phyloP scores from a whole-genome alignment of 1,284 basidiomycete genomes.

The Thelephora terrestris region DNA sequence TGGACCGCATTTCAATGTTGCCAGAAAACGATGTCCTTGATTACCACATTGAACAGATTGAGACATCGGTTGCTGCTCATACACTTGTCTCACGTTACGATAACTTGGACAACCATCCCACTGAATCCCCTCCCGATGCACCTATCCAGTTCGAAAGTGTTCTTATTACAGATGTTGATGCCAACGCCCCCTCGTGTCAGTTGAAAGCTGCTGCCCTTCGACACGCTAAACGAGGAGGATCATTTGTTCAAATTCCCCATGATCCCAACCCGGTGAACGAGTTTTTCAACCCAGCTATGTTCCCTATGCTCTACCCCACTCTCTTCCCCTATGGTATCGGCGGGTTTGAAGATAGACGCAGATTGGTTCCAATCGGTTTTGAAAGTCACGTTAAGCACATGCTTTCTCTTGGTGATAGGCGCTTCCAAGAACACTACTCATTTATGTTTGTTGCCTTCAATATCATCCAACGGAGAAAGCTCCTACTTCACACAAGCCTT shows the following conservation, averaged over 20 bases:
- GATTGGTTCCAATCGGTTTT: constrained; percentile 13
- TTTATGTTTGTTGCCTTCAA: constrained; percentile 30
- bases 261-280: constrained; percentile 12
- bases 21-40: constrained; percentile 14
- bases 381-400: constrained; percentile 21
- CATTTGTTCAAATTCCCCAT: no score
- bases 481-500: constrained; percentile 20
- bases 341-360: constrained; percentile 21
- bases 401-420: constrained; percentile 18
- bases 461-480: constrained; percentile 22
- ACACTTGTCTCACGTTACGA: constrained; percentile 18
- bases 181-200: constrained; percentile 18
- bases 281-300: constrained; percentile 5
- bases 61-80: constrained; percentile 9
- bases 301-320: constrained; percentile 7
- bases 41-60: constrained; percentile 19
- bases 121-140: no score
- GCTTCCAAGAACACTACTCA: constrained; percentile 26
- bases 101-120: no score
- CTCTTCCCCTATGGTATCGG: constrained; percentile 27
- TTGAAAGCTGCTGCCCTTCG: constrained; percentile 22
- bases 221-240: constrained; percentile 21
- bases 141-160: no score
- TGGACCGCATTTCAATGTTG: constrained; percentile 12
- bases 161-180: no score